Evolutionary conservation across 352 stramenopile species (phyloP).

Genomic region (Pseudoperonospora humuli): DNA sequence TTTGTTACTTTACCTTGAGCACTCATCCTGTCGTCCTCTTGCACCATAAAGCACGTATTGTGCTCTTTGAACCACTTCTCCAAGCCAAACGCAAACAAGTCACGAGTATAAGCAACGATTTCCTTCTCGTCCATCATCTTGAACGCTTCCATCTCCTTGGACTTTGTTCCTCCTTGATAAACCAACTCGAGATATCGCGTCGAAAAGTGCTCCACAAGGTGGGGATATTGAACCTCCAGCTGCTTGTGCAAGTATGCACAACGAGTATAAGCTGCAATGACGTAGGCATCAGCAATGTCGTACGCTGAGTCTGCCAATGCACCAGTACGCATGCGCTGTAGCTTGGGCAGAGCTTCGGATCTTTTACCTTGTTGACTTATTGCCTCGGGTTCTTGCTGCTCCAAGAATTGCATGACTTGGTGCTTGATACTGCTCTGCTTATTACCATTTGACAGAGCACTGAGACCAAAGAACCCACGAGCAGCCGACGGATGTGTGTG

Average conservation of each 20-base stretch:
- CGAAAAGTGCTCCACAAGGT: constrained; percentile 32
- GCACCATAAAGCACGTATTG: constrained; percentile 12
- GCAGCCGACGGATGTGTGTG: constrained; percentile 74
- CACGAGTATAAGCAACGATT: constrained; percentile 26
- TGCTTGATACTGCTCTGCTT: constrained; percentile 54
- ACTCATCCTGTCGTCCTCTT: neutral
- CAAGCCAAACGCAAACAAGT: constrained; percentile 40
- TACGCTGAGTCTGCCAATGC: constrained; percentile 45
- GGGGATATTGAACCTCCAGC: constrained; percentile 16
- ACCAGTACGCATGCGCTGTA: constrained; percentile 30
- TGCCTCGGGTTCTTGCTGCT: constrained; percentile 33
- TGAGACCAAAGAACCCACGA: constrained; percentile 50
- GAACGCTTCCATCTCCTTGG: constrained; percentile 30
- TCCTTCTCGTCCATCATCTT: constrained; percentile 27
- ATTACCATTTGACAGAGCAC: constrained; percentile 6
- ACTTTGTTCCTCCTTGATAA: constrained; percentile 16
- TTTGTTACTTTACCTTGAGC: constrained; percentile 15
- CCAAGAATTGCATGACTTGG: constrained; percentile 60
- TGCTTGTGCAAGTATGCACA: constrained; percentile 43
- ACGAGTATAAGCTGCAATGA: constrained; percentile 65
- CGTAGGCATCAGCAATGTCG: constrained; percentile 75
- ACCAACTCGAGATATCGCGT: constrained; percentile 38
- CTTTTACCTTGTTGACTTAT: constrained; percentile 1
- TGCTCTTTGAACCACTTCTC: constrained; percentile 52
- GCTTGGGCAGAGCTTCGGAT: constrained; percentile 13